phyloP scores from a whole-genome alignment of 2,329 filamentous ascomycete species.

The Claviceps africana region DNA sequence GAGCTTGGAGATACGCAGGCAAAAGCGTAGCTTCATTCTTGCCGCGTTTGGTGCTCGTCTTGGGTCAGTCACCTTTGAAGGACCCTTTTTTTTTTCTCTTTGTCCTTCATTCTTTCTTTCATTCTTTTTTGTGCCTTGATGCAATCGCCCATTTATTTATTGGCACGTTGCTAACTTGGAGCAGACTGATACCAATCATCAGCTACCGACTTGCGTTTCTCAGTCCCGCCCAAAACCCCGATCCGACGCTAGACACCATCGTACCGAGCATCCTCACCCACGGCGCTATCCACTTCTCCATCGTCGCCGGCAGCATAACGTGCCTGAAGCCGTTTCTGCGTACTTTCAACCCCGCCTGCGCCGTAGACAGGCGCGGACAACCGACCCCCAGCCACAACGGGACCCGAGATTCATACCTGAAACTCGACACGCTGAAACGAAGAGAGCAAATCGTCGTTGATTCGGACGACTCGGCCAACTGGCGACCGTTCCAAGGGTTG shows the following conservation, averaged over 20 bases:
- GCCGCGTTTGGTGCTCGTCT: constrained; percentile 5
- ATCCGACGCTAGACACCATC: constrained; percentile 1
- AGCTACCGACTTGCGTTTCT: constrained; percentile 3
- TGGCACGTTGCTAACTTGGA: background rate
- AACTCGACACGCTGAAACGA: constrained; percentile 4
- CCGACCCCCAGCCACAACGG: background rate
- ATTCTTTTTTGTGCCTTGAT: too few species aligned
- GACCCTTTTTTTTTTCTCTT: background rate
- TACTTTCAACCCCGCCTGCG: constrained; percentile 1
- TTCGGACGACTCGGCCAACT: constrained; percentile 2
- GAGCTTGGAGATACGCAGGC: constrained; percentile 3
- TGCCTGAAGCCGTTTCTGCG: constrained; percentile 5
- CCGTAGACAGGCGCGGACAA: background rate
- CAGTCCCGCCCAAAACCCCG: background rate
- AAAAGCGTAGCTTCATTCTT: constrained; percentile 3
- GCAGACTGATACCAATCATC: constrained; percentile 1
- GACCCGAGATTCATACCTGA: background rate
- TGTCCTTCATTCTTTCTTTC: background rate
- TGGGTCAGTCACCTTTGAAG: background rate
- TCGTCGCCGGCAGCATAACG: constrained; percentile 4
- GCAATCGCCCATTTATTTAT: too few species aligned
- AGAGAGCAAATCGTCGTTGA: background rate
- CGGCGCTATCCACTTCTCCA: constrained; percentile 5
- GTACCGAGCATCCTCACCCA: constrained; percentile 4
- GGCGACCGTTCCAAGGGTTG: constrained; percentile 3